A percentile compares a stretch with the other conserved stretches of the same genome.
Conservation (phyloP, 441 rosid species). For the Croton setiger region DNA sequence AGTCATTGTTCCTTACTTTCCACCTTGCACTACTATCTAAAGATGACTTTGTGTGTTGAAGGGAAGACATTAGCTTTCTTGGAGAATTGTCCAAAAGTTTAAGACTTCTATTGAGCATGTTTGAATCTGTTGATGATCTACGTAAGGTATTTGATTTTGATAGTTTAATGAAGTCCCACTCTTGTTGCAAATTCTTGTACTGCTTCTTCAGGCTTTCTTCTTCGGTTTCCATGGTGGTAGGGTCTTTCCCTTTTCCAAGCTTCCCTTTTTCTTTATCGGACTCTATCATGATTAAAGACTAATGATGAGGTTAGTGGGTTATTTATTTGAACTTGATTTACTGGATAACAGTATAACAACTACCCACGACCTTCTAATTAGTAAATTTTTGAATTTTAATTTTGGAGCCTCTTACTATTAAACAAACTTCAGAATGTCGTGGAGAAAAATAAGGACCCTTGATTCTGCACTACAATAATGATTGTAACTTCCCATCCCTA, state of each 20-base stretch:
- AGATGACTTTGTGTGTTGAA: constrained; percentile 26
- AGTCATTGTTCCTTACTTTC: constrained; percentile 38
- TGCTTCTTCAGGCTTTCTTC: constrained; percentile 25
- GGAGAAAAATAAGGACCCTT: background rate
- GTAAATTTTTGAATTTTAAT: constrained; percentile 25
- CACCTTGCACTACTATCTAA: constrained; percentile 20
- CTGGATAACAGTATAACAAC: constrained; percentile 20
- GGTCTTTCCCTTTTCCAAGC: constrained; percentile 11
- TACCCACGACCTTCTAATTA: constrained; percentile 30
- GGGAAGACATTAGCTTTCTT: constrained; percentile 38
- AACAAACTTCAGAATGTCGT: background rate
- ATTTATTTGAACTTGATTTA: constrained; percentile 31
- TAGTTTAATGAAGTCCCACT: constrained; percentile 42
- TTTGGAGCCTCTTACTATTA: background rate
- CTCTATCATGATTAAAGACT: constrained; percentile 13
- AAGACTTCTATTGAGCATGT: constrained; percentile 20
- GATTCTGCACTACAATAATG: background rate
- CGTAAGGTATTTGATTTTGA: constrained; percentile 22
- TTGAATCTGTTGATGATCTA: constrained; percentile 28
- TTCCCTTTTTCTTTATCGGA: background rate
- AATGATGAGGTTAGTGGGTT: constrained; percentile 1
- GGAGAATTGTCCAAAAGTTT: constrained; percentile 38
- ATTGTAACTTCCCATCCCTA: too few relatives aligned
- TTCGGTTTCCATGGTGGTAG: constrained; percentile 35
- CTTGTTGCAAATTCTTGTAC: constrained; percentile 28